Base-by-base conservation (phyloP, 1,284 basidiomycete species). In the Meripilus lineatus region DNA sequence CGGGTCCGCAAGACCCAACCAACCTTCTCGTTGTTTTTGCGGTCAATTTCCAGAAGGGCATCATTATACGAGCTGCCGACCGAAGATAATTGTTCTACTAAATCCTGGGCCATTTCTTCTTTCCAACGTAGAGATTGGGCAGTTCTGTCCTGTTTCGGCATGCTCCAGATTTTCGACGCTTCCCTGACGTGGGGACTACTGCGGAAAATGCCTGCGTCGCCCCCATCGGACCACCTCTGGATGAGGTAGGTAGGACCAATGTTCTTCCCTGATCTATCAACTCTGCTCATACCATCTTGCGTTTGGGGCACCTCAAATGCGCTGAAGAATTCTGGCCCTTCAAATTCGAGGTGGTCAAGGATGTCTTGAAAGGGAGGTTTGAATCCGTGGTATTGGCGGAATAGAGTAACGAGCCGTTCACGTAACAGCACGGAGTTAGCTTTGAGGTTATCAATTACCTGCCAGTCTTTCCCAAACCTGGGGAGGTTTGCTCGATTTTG, bases 251-350 rank as follows among this genome's bases (percentile, higher is more conserved):
- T 50, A 0, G 50, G 25, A 1, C 55, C 45, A 5, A 79, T 45
- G 2, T 56, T 51, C 36, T 64, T 54, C 5, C 72, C 69, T 8
- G 59, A 56, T 33, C 49, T 64, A 1, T 68, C 75, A 3, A 80
- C 64, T 4, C 49, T 38, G 1, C 43, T 57, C 65, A 74, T 74
- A 1, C 71, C 78, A 36, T 74, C 71, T 0, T 56, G 41, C 0
- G 53, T 34, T 2, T 40, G 26, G 3, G 79, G 74, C 10, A 81
- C 62, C 1, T 50, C 47, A 49, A 84, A 77, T 0, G 80, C 80
- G 0, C 63, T 58, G 51, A 58, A 71, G 48, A 56, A 79, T 0
- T 62, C 64, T 0, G 61, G 49, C 1, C 76, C 68, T 4, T 52
- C 45, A 38, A 54, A 51, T 36, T 55, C 49, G 20, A 55, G 33